These are phyloP conservation scores for Solanum hybrid DNA, from an alignment of 305 asterid genomes.

Conservation along the genomic window DNA sequence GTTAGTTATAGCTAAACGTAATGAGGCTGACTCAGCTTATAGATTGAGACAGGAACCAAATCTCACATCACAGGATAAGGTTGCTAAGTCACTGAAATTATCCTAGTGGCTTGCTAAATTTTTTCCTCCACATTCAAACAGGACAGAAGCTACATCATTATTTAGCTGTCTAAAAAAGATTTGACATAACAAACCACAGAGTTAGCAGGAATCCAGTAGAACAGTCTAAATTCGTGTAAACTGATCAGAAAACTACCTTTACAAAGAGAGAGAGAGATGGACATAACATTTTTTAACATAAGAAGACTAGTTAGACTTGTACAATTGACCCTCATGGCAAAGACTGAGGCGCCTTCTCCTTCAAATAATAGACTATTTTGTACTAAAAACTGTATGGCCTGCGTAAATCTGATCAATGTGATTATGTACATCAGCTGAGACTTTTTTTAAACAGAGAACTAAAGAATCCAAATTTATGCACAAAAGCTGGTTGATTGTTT, in stretches of 20 bases:
- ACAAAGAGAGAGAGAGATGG: background rate
- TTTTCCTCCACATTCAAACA: background rate
- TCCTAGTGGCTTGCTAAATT: background rate
- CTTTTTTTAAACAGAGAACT: constrained; percentile 1
- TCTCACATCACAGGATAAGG: background rate
- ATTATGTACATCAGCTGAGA: constrained; percentile 5
- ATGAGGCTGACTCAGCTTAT: background rate
- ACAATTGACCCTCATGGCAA: background rate
- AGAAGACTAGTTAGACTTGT: background rate
- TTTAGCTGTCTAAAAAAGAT: background rate
- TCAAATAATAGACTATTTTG: background rate
- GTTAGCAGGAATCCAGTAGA: background rate
- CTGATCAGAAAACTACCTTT: background rate
- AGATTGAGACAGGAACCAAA: background rate
- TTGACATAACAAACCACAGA: background rate
- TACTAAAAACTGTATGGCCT: background rate
- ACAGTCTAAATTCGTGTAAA: background rate
- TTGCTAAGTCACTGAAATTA: background rate
- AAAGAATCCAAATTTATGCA: constrained; percentile 16
- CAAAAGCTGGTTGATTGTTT: constrained; percentile 3
- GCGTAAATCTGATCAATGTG: background rate
- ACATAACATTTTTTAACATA: background rate
- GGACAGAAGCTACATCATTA: background rate
- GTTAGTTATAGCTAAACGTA: background rate
- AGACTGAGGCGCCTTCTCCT: background rate